Conservation (phyloP, 2,329 filamentous ascomycete species). For the Epichloe hybrida region DNA sequence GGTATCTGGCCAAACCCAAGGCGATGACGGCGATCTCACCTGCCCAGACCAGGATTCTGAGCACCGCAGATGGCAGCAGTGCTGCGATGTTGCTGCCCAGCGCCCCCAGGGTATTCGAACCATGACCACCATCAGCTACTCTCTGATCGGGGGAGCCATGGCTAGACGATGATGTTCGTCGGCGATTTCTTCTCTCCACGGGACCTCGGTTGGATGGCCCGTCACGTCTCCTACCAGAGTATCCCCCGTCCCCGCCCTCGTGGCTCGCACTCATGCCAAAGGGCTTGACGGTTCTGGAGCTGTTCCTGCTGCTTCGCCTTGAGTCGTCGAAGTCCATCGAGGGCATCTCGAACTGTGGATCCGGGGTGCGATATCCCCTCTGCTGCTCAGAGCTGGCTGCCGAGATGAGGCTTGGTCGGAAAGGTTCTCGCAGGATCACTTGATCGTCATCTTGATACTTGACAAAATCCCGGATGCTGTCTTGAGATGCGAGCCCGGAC, state of each 20-base stretch:
- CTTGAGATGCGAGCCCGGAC: conserved; percentile 34
- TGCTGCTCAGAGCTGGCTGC: conserved; percentile 15
- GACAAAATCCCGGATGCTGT: conserved; percentile 41
- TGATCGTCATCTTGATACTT: conserved; percentile 41
- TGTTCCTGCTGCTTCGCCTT: conserved; percentile 16
- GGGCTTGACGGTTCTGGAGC: conserved; percentile 20
- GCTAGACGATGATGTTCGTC: conserved; percentile 6
- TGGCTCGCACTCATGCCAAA: conserved; percentile 9
- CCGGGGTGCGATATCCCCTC: conserved; percentile 24
- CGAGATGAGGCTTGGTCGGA: conserved; percentile 38
- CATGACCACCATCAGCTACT: conserved; percentile 5
- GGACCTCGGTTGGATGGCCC: conserved; percentile 11
- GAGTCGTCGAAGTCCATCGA: conserved; percentile 28
- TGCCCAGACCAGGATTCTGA: conserved; percentile 32
- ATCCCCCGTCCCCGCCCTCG: conserved; percentile 12
- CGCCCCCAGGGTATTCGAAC: conserved; percentile 5
- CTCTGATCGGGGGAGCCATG: conserved; percentile 9
- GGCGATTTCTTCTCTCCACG: conserved; percentile 10
- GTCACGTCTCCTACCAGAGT: conserved; percentile 17
- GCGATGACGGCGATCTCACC: conserved; percentile 44
- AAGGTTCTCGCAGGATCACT: conserved; percentile 40
- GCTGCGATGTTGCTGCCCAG: conserved; percentile 20
- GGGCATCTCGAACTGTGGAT: conserved; percentile 42
- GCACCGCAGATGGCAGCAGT: conserved; percentile 24
- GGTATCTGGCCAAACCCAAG: conserved; percentile 48